These are phyloP conservation scores for Ogataea glucozyma DNA, from an alignment of 805 yeast species.

Conservation along the genomic window DNA sequence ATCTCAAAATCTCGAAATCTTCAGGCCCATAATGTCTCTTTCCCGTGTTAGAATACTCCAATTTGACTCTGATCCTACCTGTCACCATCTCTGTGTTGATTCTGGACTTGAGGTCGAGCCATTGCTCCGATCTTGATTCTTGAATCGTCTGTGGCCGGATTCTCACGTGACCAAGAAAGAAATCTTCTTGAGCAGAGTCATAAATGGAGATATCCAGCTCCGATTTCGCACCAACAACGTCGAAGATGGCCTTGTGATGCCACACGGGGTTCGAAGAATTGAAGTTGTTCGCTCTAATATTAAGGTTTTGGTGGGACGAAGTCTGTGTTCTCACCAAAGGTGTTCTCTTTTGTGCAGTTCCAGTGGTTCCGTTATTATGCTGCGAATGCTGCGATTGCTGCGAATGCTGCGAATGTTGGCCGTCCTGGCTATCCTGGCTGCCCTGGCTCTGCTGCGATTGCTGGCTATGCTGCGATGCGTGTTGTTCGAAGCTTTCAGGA, in stretches of 20 bases:
- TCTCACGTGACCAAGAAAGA: constrained; percentile 82
- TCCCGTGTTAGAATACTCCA: constrained; percentile 68
- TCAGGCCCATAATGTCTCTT: constrained; percentile 87
- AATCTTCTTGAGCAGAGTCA: constrained; percentile 79
- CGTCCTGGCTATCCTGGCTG: no score
- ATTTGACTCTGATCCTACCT: constrained; percentile 75
- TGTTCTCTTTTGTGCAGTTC: constrained; percentile 24
- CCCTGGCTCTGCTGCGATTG: no score
- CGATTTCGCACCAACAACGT: constrained; percentile 80
- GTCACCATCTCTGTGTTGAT: constrained; percentile 71
- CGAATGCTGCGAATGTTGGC: constrained; percentile 11
- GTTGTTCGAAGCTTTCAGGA: constrained; percentile 49
- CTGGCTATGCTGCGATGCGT: constrained; percentile 12
- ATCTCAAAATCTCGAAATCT: constrained; percentile 88
- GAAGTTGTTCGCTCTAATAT: constrained; percentile 25
- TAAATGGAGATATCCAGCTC: constrained; percentile 89
- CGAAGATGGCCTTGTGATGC: constrained; percentile 92
- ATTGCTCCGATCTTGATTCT: constrained; percentile 53
- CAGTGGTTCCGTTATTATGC: constrained; percentile 4
- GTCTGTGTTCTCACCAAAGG: constrained; percentile 31
- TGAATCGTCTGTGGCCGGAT: constrained; percentile 61
- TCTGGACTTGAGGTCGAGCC: constrained; percentile 77
- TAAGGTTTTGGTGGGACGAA: constrained; percentile 28
- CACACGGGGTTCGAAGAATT: constrained; percentile 69
- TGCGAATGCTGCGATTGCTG: constrained; percentile 6